These are phyloP conservation scores for Tubosaeta sp. DNA, from an alignment of 768 basidiomycete species.

Conservation along the genomic window DNA sequence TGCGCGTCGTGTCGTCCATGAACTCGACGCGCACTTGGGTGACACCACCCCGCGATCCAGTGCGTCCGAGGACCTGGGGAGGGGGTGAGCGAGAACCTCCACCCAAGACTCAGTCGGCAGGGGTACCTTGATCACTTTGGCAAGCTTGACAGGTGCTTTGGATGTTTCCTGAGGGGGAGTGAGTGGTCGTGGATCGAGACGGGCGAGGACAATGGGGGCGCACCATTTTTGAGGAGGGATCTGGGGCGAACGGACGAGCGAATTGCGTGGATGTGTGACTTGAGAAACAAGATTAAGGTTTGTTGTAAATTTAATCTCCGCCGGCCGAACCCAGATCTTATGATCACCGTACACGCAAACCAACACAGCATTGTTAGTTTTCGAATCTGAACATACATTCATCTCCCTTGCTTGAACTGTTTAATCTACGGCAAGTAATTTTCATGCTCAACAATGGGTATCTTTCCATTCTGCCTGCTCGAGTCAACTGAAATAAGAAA, in stretches of 20 bases:
- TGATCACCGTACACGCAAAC: no score
- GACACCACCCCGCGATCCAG: slow-evolving; percentile 98
- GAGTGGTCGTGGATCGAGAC: background rate
- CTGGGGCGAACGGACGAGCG: background rate
- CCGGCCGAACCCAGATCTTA: slow-evolving; percentile 13
- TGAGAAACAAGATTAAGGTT: slow-evolving; percentile 24
- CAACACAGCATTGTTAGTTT: no score
- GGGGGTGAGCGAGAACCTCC: background rate
- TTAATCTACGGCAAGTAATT: no score
- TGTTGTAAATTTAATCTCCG: slow-evolving; percentile 9
- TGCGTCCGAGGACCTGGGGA: slow-evolving; percentile 90
- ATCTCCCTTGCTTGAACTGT: no score
- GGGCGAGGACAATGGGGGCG: slow-evolving; percentile 1
- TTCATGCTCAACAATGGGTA: background rate
- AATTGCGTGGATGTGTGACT: slow-evolving; percentile 11
- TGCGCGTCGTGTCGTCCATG: slow-evolving; percentile 93
- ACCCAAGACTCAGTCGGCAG: background rate
- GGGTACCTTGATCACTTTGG: slow-evolving; percentile 90
- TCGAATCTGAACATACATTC: no score
- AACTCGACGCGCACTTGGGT: slow-evolving; percentile 99
- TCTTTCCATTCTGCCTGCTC: background rate
- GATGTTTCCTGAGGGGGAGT: slow-evolving; percentile 59
- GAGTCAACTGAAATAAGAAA: background rate
- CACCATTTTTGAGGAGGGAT: slow-evolving; percentile 20
- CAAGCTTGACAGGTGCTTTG: slow-evolving; percentile 94